Base-by-base conservation (phyloP, 805 yeast genomes). In the Candida dajiaensis region DNA sequence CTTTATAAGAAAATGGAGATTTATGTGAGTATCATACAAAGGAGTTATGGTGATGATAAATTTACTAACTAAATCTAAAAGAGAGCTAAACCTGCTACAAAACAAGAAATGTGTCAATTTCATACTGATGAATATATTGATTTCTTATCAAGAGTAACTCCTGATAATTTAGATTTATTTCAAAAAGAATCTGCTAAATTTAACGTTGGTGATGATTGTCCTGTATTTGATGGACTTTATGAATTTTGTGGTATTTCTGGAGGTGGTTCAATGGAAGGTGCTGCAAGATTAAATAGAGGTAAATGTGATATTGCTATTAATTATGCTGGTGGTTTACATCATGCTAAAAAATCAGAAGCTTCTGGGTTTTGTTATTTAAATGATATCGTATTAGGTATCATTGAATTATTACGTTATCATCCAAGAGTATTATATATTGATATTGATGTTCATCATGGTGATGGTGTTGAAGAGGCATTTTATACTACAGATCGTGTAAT, bases 401-500 rank as follows among this genome's bases (percentile, higher is more conserved):
- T 92, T 51, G 89, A 92, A 63, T 72, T 92, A 38, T 71, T 92
- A 50, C 71, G 97, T 44, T 89, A 87, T 53, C 96, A 90, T 66
- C 94, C 96, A 38, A 77, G 98, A 53, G 97, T 92, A 8, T 72
- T 92, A 62, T 92, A 92, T 64, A 86, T 92, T 45, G 98, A 92
- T 66, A 90, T 89, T 47, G 98, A 92, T 65, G 78, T 92, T 13
- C 98, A 92, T 65, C 98, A 92, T 62, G 98, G 98, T 40, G 98
- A 92, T 66, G 98, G 98, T 53, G 98, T 92, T 18, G 96, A 92
- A 65, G 98, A 92, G 66, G 97, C 97, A 1, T 92, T 92, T 61
- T 87, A 92, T 68, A 79, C 94, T 16, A 87, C 97, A 2, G 98
- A 90, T 65, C 72, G 98, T 50, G 98, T 90, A 40, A 89, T 90